phyloP scores from a whole-genome alignment of 2,329 filamentous ascomycete species.

The Gyromitra esculenta region DNA sequence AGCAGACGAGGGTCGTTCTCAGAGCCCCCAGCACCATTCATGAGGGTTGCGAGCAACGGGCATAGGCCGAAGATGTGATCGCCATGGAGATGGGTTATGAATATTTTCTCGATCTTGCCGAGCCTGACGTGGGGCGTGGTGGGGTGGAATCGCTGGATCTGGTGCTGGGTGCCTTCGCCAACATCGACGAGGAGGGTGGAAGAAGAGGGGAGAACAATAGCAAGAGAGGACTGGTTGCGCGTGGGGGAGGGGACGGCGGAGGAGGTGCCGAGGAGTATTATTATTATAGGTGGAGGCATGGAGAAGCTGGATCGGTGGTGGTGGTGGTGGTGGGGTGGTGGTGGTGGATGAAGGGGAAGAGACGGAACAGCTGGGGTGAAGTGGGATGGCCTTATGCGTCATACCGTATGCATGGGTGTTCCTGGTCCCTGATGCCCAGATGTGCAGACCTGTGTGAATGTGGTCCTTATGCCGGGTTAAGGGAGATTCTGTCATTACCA shows the following conservation, averaged over 20 bases:
- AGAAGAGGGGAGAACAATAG: constrained; percentile 54
- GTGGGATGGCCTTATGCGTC: not conserved
- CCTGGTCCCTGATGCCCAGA: constrained; percentile 12
- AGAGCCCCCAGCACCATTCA: constrained; percentile 55
- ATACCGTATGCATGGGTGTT: not conserved
- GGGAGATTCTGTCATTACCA: too few relatives aligned
- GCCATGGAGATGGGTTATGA: constrained; percentile 57
- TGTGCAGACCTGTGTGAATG: not conserved
- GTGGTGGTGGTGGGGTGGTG: too few relatives aligned
- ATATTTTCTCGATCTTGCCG: constrained; percentile 54
- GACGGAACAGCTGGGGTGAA: not conserved
- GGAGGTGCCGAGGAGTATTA: constrained; percentile 56
- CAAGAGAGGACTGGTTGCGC: constrained; percentile 56
- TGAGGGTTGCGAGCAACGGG: constrained; percentile 54
- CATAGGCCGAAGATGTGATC: constrained; percentile 56
- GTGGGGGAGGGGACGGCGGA: constrained; percentile 56
- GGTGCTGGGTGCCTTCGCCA: constrained; percentile 56
- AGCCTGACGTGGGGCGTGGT: constrained; percentile 35
- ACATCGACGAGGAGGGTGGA: constrained; percentile 56
- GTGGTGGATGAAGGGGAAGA: not conserved
- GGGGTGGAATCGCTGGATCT: constrained; percentile 54
- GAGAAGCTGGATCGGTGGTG: not conserved
- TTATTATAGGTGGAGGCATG: constrained; percentile 44
- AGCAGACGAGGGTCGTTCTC: constrained; percentile 51
- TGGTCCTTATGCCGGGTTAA: not conserved